Base-by-base conservation (phyloP, 257 asterid species). In the Rhazya stricta region DNA sequence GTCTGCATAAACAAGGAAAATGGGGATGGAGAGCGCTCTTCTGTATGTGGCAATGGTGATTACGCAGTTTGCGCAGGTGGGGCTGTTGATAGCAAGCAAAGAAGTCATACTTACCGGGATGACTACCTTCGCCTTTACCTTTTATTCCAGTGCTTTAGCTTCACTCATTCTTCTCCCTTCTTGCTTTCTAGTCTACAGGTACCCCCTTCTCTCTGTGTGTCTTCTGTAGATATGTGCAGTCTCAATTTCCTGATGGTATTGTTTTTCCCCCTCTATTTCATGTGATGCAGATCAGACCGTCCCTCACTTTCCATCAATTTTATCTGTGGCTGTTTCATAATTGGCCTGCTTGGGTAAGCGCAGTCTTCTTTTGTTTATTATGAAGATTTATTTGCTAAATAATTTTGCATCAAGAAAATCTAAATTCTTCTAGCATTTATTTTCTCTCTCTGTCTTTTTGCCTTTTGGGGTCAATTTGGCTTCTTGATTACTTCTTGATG, bases 301-400 rank as follows among this genome's bases (percentile, higher is more conserved):
- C 93, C 90, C 9, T 87, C 89, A 1, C 84, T 89, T 51, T 43
- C 78, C 54, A 68, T 60, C 60, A 63, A 86, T 61, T 88, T 91
- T 79, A 67, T 84, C 18, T 72, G 75, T 4, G 85, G 89, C 34
- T 89, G 90, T 78, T 86, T 91, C 85, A 60, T 86, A 81, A 89
- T 91, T 39, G 96, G 93, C 10, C 62, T 91, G 34, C 60, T 88
- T 5, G 96, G 97, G 95, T 91, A 86, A 6, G 86, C 43, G 23
- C 11, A 57, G 25, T n/a, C 63, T 30, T 32, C 42, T 15, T 62
- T 18, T 63, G n/a, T 4, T 13, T 36, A 58, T n/a, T 58, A 12
- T 58, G 66, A 12, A 32, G 11, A 61, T 13, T 34, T 19, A 16
- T 18, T 34, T 54, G 29, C 13, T 8, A 7, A 36, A 42, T 16